Percentiles rank a stretch among this genome's conserved stretches.
Conservation (phyloP, 2,329 filamentous ascomycete genomes). For the Epichloe coenophiala region DNA sequence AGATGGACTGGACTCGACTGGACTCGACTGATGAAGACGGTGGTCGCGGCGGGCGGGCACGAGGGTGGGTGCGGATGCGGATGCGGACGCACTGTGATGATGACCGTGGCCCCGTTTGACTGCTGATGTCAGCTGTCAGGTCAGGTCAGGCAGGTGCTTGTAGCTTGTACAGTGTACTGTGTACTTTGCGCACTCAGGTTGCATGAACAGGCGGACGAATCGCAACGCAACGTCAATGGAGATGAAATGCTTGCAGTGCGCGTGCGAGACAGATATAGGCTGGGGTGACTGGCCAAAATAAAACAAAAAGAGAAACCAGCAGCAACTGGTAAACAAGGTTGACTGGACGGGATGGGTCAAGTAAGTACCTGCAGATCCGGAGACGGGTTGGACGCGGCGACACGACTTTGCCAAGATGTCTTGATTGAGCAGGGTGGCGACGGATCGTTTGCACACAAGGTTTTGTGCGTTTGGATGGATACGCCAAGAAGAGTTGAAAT, state of each 20-base stretch:
- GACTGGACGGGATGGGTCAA: constrained; percentile 5
- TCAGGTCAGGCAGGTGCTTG: background rate
- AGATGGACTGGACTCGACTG: constrained; percentile 5
- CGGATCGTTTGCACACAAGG: background rate
- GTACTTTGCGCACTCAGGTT: background rate
- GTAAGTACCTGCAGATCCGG: constrained; percentile 13
- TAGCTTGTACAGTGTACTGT: too few species aligned
- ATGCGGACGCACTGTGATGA: background rate
- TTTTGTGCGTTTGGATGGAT: background rate
- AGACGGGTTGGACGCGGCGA: constrained; percentile 4
- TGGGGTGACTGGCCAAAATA: too few species aligned
- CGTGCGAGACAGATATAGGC: too few species aligned
- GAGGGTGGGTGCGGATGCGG: constrained; percentile 3
- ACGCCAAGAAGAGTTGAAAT: background rate
- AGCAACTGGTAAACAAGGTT: background rate
- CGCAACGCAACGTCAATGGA: too few species aligned
- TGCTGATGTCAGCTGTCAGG: constrained; percentile 1
- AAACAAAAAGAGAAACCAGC: background rate
- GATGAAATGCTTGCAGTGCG: too few species aligned
- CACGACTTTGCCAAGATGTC: constrained; percentile 1
- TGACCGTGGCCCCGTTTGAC: constrained; percentile 1
- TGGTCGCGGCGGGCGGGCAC: background rate
- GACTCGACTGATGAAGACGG: background rate
- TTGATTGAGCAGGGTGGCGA: background rate
- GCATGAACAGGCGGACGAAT: background rate